These are phyloP conservation scores for Talaromyces verruculosus DNA, from an alignment of 2,329 filamentous ascomycete species.

Conservation along the genomic window DNA sequence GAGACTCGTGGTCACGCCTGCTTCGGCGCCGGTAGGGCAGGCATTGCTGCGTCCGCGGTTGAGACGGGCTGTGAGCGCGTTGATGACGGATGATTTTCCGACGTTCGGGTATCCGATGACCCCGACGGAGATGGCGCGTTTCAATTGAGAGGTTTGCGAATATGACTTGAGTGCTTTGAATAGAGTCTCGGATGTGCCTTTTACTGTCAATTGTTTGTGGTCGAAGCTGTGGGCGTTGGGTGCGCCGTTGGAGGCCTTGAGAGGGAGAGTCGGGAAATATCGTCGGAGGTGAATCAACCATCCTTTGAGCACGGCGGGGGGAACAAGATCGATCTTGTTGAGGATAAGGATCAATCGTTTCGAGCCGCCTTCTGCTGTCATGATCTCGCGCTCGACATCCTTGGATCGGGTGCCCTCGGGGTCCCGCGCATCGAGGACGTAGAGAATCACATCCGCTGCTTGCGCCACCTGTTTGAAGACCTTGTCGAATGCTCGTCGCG, in stretches of 20 bases:
- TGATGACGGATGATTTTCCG: constrained; percentile 95
- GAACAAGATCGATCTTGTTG: constrained; percentile 94
- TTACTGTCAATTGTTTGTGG: constrained; percentile 83
- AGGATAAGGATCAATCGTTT: constrained; percentile 88
- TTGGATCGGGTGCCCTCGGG: constrained; percentile 87
- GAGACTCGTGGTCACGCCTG: constrained; percentile 85
- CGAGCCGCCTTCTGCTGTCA: constrained; percentile 78
- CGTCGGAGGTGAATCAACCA: constrained; percentile 84
- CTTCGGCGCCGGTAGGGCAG: constrained; percentile 86
- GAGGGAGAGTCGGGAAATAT: constrained; percentile 86
- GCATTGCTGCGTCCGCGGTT: constrained; percentile 63
- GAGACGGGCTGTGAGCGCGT: constrained; percentile 78
- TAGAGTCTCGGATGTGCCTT: constrained; percentile 79
- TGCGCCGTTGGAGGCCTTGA: constrained; percentile 78
- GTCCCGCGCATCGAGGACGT: constrained; percentile 89
- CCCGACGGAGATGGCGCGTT: constrained; percentile 85
- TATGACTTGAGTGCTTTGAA: constrained; percentile 90
- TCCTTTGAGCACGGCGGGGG: constrained; percentile 73
- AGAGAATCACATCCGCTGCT: constrained; percentile 84
- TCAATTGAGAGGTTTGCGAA: constrained; percentile 72
- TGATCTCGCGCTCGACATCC: constrained; percentile 85
- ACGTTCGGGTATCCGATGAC: constrained; percentile 96
- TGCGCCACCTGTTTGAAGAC: constrained; percentile 92
- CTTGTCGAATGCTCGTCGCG: constrained; percentile 88
- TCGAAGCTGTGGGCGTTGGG: constrained; percentile 88